These are phyloP conservation scores for Oxalis stricta DNA, from an alignment of 441 rosid species.

Conservation along the genomic window DNA sequence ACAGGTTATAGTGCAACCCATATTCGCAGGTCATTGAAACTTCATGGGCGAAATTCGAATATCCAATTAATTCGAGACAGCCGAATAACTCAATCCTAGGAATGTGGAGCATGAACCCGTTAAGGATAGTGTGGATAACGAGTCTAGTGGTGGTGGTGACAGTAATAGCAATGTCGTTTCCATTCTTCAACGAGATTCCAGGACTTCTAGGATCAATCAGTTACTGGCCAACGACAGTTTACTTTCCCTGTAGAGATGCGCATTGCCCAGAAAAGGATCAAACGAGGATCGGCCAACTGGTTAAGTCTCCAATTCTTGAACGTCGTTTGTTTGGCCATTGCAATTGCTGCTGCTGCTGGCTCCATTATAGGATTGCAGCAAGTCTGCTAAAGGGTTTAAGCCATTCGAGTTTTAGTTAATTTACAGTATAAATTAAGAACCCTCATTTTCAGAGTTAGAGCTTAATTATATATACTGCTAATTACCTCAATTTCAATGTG, in stretches of 20 bases:
- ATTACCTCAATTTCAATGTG: too few species aligned
- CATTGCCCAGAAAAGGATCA: constrained; percentile 19
- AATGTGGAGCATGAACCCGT: constrained; percentile 8
- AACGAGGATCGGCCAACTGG: constrained; percentile 12
- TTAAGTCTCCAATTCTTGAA: constrained; percentile 13
- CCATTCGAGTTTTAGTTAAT: too few species aligned
- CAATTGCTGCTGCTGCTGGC: constrained; percentile 14
- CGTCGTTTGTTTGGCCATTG: constrained; percentile 13
- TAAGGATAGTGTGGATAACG: constrained; percentile 23
- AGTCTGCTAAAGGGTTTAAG: too few species aligned
- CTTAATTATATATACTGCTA: too few species aligned
- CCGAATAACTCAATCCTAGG: constrained; percentile 6
- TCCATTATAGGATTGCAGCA: too few species aligned
- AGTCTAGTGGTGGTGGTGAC: constrained; percentile 13
- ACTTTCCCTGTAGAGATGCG: constrained; percentile 24
- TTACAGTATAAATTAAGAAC: too few species aligned
- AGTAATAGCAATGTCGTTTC: constrained; percentile 20
- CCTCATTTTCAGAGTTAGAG: too few species aligned
- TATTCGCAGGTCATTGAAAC: too few species aligned
- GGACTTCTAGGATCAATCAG: constrained; percentile 22
- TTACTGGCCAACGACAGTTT: constrained; percentile 25
- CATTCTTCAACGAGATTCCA: constrained; percentile 27
- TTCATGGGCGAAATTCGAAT: too few species aligned
- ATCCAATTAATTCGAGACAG: constrained; percentile 11
- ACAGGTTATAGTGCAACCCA: too few species aligned